Conservation (phyloP, 176 grass and related monocot genomes). For the Musa troglodytarum region DNA sequence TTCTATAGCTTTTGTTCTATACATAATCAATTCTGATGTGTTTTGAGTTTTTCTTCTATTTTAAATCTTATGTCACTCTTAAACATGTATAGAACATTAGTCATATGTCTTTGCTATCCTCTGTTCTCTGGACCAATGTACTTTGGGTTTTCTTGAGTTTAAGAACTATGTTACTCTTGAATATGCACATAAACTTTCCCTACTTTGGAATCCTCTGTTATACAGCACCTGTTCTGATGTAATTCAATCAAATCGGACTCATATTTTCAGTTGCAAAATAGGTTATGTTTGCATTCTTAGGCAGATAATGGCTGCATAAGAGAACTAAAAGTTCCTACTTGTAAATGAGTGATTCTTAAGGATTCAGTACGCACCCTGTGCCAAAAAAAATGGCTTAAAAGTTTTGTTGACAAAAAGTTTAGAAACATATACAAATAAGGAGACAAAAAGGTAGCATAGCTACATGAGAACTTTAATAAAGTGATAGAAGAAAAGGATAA, state of each 20-base stretch:
- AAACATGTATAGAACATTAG: background rate
- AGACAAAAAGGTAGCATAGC: background rate
- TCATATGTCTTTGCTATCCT: background rate
- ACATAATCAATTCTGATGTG: background rate
- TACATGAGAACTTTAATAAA: background rate
- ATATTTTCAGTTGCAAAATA: background rate
- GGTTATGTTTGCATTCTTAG: background rate
- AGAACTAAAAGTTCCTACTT: background rate
- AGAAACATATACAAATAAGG: background rate
- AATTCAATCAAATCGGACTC: background rate
- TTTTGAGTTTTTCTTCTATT: background rate
- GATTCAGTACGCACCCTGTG: background rate
- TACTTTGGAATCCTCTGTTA: too few species aligned
- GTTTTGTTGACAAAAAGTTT: background rate
- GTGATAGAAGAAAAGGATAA: background rate
- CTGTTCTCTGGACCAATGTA: background rate
- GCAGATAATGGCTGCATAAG: background rate
- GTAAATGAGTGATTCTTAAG: background rate
- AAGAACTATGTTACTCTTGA: too few species aligned
- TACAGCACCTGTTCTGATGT: background rate
- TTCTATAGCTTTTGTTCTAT: too few species aligned
- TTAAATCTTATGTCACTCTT: background rate
- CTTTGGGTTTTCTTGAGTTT: background rate
- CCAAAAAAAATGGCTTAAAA: background rate
- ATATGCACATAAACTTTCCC: too few species aligned